These are phyloP conservation scores for Gossypium lobatum DNA, from an alignment of 441 rosid species.

Conservation along the genomic window DNA sequence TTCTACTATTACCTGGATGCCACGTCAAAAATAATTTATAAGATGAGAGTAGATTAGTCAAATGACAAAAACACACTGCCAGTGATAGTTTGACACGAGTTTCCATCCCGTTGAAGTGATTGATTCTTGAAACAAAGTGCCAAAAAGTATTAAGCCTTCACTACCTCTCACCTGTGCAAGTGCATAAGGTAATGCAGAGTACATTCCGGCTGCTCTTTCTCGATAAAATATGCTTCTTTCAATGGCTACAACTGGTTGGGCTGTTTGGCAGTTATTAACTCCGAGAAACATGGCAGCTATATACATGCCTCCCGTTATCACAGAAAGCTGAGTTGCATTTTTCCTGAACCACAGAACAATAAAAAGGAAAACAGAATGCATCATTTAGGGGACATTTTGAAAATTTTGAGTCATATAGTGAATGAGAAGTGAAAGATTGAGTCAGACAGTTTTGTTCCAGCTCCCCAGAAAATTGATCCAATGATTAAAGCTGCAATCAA, in stretches of 20 bases:
- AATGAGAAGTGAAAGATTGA: background rate
- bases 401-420: background rate
- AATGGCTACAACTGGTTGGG: conserved; percentile 69
- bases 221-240: conserved; percentile 83
- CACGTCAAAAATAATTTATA: background rate
- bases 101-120: background rate
- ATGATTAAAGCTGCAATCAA: conserved; percentile 53
- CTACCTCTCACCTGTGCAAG: conserved; percentile 63
- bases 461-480: conserved; percentile 67
- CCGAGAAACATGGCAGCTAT: conserved; percentile 63
- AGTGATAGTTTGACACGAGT: background rate
- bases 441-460: conserved; percentile 53
- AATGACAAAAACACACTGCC: background rate
- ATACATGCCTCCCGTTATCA: conserved; percentile 81
- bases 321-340: conserved; percentile 42
- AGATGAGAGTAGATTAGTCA: background rate
- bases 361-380: background rate
- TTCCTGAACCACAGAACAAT: conserved; percentile 29
- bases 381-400: background rate
- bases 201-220: conserved; percentile 91
- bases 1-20: conserved; percentile 62
- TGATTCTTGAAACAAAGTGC: background rate
- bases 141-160: background rate
- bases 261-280: conserved; percentile 61
- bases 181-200: conserved; percentile 87